Percentiles rank a stretch among this genome's conserved stretches.
phyloP scores from a whole-genome alignment of 257 asterid species.

The Solanum rostratum region DNA sequence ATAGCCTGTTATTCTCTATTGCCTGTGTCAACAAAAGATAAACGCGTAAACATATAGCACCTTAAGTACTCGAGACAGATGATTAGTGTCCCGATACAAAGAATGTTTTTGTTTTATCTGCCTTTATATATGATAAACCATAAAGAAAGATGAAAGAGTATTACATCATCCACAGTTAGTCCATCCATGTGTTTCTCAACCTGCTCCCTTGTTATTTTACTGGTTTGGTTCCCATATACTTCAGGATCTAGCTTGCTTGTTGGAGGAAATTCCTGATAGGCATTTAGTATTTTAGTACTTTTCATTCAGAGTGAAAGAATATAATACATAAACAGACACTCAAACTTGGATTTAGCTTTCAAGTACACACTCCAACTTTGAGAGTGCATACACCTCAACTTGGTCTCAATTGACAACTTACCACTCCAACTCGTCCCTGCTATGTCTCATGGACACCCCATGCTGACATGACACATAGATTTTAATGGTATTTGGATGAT shows the following conservation, averaged over 20 bases:
- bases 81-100: background rate
- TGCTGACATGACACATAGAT: background rate
- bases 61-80: background rate
- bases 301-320: background rate
- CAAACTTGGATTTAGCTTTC: background rate
- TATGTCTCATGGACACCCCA: background rate
- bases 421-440: background rate
- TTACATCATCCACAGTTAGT: conserved; percentile 49
- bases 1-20: conserved; percentile 30
- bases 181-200: conserved; percentile 63
- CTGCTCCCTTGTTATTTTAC: conserved; percentile 46
- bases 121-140: background rate
- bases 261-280: conserved; percentile 75
- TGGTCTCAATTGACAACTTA: too few relatives aligned
- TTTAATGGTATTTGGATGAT: background rate
- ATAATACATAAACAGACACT: background rate
- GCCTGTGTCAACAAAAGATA: conserved; percentile 32
- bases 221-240: conserved; percentile 54
- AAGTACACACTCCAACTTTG: background rate
- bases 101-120: background rate
- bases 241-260: conserved; percentile 44
- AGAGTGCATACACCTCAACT: too few relatives aligned
- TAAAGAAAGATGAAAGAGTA: background rate
- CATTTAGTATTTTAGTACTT: background rate
- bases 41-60: background rate